Base-by-base conservation (phyloP, 495 filamentous ascomycete genomes). In the Aspergillus mulundensis region DNA sequence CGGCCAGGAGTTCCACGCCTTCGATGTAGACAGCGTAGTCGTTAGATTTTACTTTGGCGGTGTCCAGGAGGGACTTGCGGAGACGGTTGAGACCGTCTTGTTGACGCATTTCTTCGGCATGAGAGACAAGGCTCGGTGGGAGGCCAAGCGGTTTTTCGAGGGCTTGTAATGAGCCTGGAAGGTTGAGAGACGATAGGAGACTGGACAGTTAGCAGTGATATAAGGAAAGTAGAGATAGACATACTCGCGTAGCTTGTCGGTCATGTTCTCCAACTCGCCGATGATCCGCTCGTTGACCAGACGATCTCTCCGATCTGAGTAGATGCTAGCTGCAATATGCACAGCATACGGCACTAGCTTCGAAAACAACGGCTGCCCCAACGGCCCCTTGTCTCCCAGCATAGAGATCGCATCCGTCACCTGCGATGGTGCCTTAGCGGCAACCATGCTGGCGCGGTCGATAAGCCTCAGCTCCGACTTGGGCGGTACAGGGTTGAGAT, bases 321-420 rank as follows among this genome's bases (percentile, higher is more conserved):
- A 98, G 14, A 97, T 96, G 50, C 89, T 95, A 6, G 94, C 88
- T 19, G 94, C 94, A 40, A 97, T 79, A 64, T 97, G 94, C 5
- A 97, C 94, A 2, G 92, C 90, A 68, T 96, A 97, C 7, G 94
- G 94, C 1, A 98, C 94, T 16, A 98, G 79, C 64, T 92, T 95
- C 5, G 89, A 81, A 63, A 98, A 97, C 19, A 98, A 70, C 2
- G 90, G 87, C 36, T 85, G 87, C 0, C 94, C 92, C 59, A 95
- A 85, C 42, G 87, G 83, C 14, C 83, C 85, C 46, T 88, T 82
- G 25, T 93, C 88, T 0, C 90, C 88, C 0, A 98, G 79, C 69
- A 88, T 84, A 6, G 86, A 84, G 30, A 86, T 80, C 0, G 91
- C 88, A 51, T 92, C 84, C 1, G 87, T 86, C 0, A 97, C 83